phyloP scores from a whole-genome alignment of 2,329 filamentous ascomycete genomes.

The Fusarium hainanense region DNA sequence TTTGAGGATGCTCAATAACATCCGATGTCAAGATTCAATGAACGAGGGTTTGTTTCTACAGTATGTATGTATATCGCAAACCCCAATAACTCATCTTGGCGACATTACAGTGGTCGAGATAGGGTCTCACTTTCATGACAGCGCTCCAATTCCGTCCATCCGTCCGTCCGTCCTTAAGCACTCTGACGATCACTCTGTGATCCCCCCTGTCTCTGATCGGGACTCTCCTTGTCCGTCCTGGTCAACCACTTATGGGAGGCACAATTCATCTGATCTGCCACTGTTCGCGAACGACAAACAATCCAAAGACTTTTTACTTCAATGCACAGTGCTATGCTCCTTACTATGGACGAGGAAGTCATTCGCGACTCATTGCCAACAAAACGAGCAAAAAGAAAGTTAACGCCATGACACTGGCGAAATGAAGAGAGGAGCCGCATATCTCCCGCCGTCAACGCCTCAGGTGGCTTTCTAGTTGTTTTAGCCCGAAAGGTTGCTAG shows the following conservation, averaged over 20 bases:
- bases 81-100: not conserved
- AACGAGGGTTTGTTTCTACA: not conserved
- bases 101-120: slow-evolving; percentile 3
- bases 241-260: slow-evolving; percentile 24
- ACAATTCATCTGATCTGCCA: slow-evolving; percentile 26
- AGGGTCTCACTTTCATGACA: slow-evolving; percentile 32
- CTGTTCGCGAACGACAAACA: slow-evolving; percentile 7
- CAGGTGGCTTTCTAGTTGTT: slow-evolving; percentile 33
- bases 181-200: slow-evolving; percentile 25
- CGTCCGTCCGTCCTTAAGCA: slow-evolving; percentile 20
- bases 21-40: not conserved
- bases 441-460: slow-evolving; percentile 38
- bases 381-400: not conserved
- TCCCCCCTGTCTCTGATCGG: slow-evolving; percentile 38
- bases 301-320: not conserved
- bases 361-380: slow-evolving; percentile 10
- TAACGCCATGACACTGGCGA: slow-evolving; percentile 30
- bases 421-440: slow-evolving; percentile 34
- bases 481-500: slow-evolving; percentile 26
- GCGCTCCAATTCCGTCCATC: slow-evolving; percentile 33
- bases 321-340: not conserved
- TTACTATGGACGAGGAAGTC: not conserved
- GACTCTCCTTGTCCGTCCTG: slow-evolving; percentile 12
- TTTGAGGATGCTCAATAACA: not conserved
- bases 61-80: not conserved